Evolutionary conservation across 73 alveolate genomes (phyloP).

Genomic region (Paramecium tetraurelia): DNA sequence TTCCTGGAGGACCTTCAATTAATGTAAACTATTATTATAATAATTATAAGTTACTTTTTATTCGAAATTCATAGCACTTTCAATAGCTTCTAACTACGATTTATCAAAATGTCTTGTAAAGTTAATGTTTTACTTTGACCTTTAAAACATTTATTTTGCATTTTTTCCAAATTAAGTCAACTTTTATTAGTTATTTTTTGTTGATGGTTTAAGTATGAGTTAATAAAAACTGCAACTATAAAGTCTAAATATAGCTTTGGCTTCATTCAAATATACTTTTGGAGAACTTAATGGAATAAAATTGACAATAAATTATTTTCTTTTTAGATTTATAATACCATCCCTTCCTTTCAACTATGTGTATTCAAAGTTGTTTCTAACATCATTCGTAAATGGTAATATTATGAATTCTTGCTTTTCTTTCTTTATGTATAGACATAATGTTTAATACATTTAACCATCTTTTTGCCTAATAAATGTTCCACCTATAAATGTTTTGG

Average conservation of each 20-base stretch:
- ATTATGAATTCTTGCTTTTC: background rate
- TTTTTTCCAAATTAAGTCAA: background rate
- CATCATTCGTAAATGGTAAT: background rate
- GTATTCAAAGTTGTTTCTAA: background rate
- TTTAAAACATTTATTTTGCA: too few relatives aligned
- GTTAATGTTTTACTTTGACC: too few relatives aligned
- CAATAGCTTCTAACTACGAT: background rate
- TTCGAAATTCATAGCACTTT: background rate
- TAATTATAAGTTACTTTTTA: background rate
- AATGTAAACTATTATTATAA: background rate
- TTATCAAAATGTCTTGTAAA: background rate
- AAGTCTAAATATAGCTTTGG: background rate
- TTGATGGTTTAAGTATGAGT: background rate
- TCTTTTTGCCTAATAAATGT: background rate
- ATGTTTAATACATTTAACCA: background rate
- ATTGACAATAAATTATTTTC: background rate
- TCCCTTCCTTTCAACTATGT: background rate
- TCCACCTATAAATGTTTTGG: background rate
- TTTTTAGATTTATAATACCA: background rate
- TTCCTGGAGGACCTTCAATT: conserved; percentile 41
- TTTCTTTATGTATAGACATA: background rate
- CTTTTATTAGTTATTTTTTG: background rate
- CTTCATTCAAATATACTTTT: background rate
- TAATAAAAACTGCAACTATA: background rate
- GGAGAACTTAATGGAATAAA: background rate